Evolutionary conservation across 2,329 filamentous ascomycete species (phyloP).

Genomic region (Dactylella cylindrospora): DNA sequence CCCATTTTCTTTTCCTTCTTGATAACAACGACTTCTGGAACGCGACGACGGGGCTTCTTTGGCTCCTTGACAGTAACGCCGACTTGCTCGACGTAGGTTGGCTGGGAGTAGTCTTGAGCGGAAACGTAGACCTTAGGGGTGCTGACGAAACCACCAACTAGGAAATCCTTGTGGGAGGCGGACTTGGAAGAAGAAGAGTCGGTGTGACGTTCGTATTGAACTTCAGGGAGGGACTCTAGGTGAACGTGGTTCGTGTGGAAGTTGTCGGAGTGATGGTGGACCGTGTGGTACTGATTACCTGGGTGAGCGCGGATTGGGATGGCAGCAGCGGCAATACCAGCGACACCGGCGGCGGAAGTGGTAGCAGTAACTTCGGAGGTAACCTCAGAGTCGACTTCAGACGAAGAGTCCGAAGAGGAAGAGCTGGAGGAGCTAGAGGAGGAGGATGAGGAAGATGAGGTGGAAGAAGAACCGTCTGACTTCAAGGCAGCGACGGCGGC

Average conservation of each 20-base stretch:
- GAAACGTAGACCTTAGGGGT: constrained; percentile 33
- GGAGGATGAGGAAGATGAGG: constrained; percentile 19
- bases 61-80: constrained; percentile 34
- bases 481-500: constrained; percentile 52
- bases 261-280: constrained; percentile 43
- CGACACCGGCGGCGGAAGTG: constrained; percentile 29
- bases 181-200: constrained; percentile 41
- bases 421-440: constrained; percentile 12
- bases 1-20: constrained; percentile 26
- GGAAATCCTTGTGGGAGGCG: constrained; percentile 25
- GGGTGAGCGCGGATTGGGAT: constrained; percentile 35
- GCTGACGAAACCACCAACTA: neutral
- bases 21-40: constrained; percentile 29
- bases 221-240: constrained; percentile 39
- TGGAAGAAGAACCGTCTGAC: constrained; percentile 53
- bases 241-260: constrained; percentile 50
- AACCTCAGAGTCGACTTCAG: constrained; percentile 41
- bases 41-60: constrained; percentile 22
- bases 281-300: constrained; percentile 39
- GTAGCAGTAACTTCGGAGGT: constrained; percentile 46
- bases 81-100: constrained; percentile 41
- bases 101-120: constrained; percentile 15
- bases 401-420: constrained; percentile 29
- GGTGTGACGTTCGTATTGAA: constrained; percentile 29
- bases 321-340: constrained; percentile 22